These are phyloP conservation scores for Scheffersomyces stipitis DNA, from an alignment of 805 yeast genomes.

Conservation along the genomic window DNA sequence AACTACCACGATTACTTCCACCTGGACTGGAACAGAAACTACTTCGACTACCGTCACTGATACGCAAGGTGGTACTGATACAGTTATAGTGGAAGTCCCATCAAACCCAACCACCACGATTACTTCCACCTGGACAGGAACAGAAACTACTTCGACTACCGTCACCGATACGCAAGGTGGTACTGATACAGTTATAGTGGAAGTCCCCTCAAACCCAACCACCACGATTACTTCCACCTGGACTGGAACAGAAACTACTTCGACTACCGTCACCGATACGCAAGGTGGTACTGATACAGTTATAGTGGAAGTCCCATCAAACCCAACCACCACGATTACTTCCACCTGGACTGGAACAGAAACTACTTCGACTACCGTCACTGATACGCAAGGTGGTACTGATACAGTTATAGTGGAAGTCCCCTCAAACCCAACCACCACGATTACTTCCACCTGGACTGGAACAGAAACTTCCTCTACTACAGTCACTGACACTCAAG, in stretches of 20 bases:
- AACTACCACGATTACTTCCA: conserved; percentile 4
- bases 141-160: conserved; percentile 2
- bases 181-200: conserved; percentile 12
- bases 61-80: conserved; percentile 10
- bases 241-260: conserved; percentile 10
- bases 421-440: conserved; percentile 5
- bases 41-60: conserved; percentile 5
- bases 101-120: conserved; percentile 9
- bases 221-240: conserved; percentile 9
- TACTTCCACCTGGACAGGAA: conserved; percentile 13
- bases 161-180: conserved; percentile 9
- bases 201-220: conserved; percentile 12
- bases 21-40: conserved; percentile 7
- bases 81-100: conserved; percentile 13
- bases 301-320: too few species aligned
- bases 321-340: too few species aligned
- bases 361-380: conserved; percentile 13
- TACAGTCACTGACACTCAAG: conserved; percentile 8
- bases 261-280: conserved; percentile 5
- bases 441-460: conserved; percentile 7
- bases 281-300: conserved; percentile 13
- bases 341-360: too few species aligned
- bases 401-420: conserved; percentile 7
- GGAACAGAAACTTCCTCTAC: conserved; percentile 4
- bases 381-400: conserved; percentile 1